phyloP scores from a whole-genome alignment of 495 filamentous ascomycete genomes.

The Apiosordaria backusii region DNA sequence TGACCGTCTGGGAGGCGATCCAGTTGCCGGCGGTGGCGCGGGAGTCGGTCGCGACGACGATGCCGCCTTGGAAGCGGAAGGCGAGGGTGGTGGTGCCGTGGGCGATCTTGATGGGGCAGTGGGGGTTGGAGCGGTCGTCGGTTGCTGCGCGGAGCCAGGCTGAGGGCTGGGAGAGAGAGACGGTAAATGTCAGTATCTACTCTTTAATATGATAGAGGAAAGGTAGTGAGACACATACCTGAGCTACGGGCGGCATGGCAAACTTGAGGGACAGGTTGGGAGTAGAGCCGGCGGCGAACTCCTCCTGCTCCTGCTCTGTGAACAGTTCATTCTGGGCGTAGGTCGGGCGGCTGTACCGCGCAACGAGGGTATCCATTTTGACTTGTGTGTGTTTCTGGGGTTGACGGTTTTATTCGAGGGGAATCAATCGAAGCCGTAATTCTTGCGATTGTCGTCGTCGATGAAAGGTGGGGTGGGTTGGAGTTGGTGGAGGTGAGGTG shows the following conservation, averaged over 20 bases:
- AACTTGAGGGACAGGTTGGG: slow-evolving; percentile 80
- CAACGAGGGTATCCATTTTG: slow-evolving; percentile 86
- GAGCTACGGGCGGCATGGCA: slow-evolving; percentile 86
- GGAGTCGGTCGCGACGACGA: slow-evolving; percentile 97
- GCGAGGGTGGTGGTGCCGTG: slow-evolving; percentile 99
- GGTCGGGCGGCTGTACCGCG: slow-evolving; percentile 74
- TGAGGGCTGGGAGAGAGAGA: slow-evolving; percentile 54
- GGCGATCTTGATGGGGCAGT: slow-evolving; percentile 97
- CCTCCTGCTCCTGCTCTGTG: slow-evolving; percentile 70
- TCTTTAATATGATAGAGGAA: not conserved
- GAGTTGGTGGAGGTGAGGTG: not conserved
- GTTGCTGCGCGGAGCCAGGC: slow-evolving; percentile 95
- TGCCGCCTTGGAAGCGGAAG: slow-evolving; percentile 95
- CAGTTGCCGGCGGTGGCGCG: slow-evolving; percentile 94
- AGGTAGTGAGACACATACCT: slow-evolving; percentile 55
- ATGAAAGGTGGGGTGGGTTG: slow-evolving; percentile 1
- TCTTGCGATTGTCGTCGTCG: slow-evolving; percentile 15
- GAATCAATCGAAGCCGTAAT: not conserved
- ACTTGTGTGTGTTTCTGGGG: not conserved
- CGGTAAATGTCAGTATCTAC: not conserved
- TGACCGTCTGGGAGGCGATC: slow-evolving; percentile 98
- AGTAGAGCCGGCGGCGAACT: slow-evolving; percentile 61
- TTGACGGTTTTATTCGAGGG: not conserved
- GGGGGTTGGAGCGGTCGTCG: slow-evolving; percentile 93
- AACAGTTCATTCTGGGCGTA: slow-evolving; percentile 66